Evolutionary conservation across 768 basidiomycete genomes (phyloP).

Genomic region (Rhodocollybia butyracea): DNA sequence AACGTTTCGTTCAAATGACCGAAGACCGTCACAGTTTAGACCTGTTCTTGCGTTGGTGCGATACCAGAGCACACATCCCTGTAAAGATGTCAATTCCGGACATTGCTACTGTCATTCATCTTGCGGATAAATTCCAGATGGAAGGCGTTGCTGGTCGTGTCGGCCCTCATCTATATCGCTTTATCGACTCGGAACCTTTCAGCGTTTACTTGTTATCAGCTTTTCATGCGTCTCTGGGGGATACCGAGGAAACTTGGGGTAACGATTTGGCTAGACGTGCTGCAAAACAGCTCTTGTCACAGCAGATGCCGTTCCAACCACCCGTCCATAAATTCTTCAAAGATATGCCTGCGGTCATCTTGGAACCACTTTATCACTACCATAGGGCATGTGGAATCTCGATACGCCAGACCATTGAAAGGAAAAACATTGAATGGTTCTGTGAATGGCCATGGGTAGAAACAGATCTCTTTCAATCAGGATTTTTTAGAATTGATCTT

Average conservation of each 20-base stretch:
- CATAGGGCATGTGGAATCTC: too few species aligned
- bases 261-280: too few species aligned
- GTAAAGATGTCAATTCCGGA: neutral
- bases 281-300: too few species aligned
- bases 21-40: neutral
- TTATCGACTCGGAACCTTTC: neutral
- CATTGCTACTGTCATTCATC: neutral
- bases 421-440: too few species aligned
- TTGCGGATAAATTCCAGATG: neutral
- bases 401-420: too few species aligned
- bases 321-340: neutral
- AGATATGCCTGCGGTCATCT: too few species aligned
- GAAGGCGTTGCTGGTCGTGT: neutral
- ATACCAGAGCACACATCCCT: neutral
- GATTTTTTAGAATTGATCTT: too few species aligned
- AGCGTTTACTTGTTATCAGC: neutral
- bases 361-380: too few species aligned
- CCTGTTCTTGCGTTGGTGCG: neutral
- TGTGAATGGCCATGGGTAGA: too few species aligned
- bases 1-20: neutral
- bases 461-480: too few species aligned
- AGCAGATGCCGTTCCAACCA: too few species aligned
- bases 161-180: neutral
- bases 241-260: too few species aligned
- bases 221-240: neutral